phyloP scores from a whole-genome alignment of 2,329 filamentous ascomycete genomes.

The Pyrenochaeta sp. region DNA sequence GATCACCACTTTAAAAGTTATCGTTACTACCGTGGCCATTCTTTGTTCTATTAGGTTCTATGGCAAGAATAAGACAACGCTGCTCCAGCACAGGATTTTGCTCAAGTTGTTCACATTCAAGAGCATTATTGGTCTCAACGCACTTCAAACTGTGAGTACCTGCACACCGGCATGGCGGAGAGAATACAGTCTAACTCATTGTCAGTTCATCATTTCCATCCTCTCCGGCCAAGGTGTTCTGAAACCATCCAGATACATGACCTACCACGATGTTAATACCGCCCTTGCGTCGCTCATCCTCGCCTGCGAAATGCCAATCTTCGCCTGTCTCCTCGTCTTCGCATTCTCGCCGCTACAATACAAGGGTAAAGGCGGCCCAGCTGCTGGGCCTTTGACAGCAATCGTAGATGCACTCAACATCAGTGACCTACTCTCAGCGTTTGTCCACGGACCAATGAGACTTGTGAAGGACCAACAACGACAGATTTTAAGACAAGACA shows the following conservation, averaged over 20 bases:
- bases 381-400: slow-evolving; percentile 27
- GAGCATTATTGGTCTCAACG: slow-evolving; percentile 41
- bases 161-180: background rate
- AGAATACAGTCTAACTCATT: background rate
- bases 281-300: slow-evolving; percentile 39
- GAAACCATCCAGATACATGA: slow-evolving; percentile 36
- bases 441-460: slow-evolving; percentile 42
- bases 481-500: slow-evolving; percentile 29
- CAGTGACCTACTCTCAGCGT: slow-evolving; percentile 35
- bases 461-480: slow-evolving; percentile 39
- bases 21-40: slow-evolving; percentile 30
- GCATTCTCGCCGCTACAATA: slow-evolving; percentile 38
- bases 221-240: slow-evolving; percentile 33
- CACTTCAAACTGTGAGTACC: slow-evolving; percentile 36
- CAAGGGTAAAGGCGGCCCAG: slow-evolving; percentile 17
- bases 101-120: slow-evolving; percentile 45
- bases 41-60: slow-evolving; percentile 36
- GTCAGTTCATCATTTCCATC: slow-evolving; percentile 39
- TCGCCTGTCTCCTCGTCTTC: slow-evolving; percentile 35
- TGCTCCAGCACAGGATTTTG: slow-evolving; percentile 34
- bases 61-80: slow-evolving; percentile 24
- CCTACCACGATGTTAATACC: slow-evolving; percentile 38
- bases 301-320: slow-evolving; percentile 44
- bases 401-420: slow-evolving; percentile 40
- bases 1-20: slow-evolving; percentile 32